Evolutionary conservation across 1,284 basidiomycete species (phyloP), one percentile per base, ranked within the genome.

Genomic region (Ustilago crameri): DNA sequence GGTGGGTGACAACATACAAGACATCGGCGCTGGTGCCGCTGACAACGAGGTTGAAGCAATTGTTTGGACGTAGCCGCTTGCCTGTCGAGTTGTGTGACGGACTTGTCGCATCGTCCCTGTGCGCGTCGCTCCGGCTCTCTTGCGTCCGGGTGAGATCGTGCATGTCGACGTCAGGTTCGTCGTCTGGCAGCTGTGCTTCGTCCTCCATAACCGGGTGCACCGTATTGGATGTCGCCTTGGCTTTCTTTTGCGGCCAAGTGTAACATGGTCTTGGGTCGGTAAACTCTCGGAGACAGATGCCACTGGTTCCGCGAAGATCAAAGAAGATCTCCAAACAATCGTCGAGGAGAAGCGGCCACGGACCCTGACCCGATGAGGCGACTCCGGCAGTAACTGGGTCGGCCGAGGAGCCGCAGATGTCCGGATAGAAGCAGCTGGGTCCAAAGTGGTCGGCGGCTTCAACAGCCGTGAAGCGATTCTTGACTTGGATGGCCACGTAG

Each of bases 401-500:
- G n/a, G 45, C 45, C 9, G 45, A 18, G 2, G 45, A 20, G 18
- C 9, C 3, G 22, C n/a, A 3, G 20, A 17, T 2, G 4, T 30
- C 26, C 5, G 45, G 27, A 32, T 46, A 46, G 15, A 12, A 32
- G 26, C 45, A 46, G 27, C 7, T 32, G 9, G 45, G 45, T 18
- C 45, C 45, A 32, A 46, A 46, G 26, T 17, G 26, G 14, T 30
- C 26, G 17, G 38, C 22, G 35, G 35, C 48, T 26, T 2, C 18
- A n/a, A 42, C 27, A 17, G 26, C 2, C 9, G 38, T 22, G 10
- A 15, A 22, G 32, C 47, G 12, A 38, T 50, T 50, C 37, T 50
- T 50, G 7, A 50, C 48, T 30, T 50, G 48, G n/a, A 50, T 50
- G 22, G 48, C 48, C 15, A 50, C 48, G 24, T 54, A 46, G 23